Percentiles rank a stretch among this genome's conserved stretches.
Conservation (phyloP, 208 protist species). For the Angomonas deanei region DNA sequence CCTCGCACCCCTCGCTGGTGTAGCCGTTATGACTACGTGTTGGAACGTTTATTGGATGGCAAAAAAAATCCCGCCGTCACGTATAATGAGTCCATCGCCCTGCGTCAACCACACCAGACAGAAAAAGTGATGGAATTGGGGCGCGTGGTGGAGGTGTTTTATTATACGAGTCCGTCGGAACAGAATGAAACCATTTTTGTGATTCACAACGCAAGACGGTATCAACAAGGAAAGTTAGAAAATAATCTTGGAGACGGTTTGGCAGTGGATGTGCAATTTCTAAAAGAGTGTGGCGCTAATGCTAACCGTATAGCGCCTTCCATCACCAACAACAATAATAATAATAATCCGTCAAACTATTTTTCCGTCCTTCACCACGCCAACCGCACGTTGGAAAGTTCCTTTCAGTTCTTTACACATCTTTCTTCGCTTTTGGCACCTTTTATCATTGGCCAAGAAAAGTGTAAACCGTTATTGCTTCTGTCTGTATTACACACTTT, state of each 20-base stretch:
- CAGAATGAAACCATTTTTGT: background rate
- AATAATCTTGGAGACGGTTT: too few species aligned
- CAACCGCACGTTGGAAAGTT: background rate
- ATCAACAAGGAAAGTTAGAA: too few species aligned
- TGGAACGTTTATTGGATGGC: background rate
- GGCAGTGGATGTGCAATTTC: too few species aligned
- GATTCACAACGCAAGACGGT: background rate
- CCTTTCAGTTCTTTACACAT: background rate
- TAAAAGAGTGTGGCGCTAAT: too few species aligned
- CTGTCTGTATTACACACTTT: constrained; percentile 29
- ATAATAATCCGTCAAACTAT: too few species aligned
- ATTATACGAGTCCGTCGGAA: background rate
- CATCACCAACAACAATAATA: too few species aligned
- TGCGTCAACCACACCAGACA: background rate
- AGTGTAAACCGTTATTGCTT: constrained; percentile 30
- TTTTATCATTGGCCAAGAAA: constrained; percentile 21
- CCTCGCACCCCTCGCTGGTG: background rate
- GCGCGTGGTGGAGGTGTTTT: background rate
- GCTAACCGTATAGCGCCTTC: too few species aligned
- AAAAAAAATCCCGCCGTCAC: background rate
- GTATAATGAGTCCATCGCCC: background rate
- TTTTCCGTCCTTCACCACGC: background rate
- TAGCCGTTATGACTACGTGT: background rate
- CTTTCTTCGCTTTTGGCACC: constrained; percentile 13
- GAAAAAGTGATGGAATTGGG: background rate